Conservation (phyloP, 2,329 filamentous ascomycete species). For the Hyphodiscus sp. region DNA sequence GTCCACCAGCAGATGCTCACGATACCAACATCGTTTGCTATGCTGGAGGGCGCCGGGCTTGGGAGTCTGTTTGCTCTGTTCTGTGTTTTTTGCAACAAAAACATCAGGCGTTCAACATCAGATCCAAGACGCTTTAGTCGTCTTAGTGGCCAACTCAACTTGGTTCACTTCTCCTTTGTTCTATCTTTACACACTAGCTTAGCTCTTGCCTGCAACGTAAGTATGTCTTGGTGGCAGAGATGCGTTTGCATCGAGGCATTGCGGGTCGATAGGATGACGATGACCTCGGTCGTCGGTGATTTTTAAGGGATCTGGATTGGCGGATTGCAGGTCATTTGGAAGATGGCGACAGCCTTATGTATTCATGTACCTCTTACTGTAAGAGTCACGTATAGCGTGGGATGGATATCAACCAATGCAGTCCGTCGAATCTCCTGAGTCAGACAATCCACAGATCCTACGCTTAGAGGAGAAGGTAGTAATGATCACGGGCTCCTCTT, state of each 20-base stretch:
- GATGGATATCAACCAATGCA: background rate
- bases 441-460: background rate
- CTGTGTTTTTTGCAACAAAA: conserved; percentile 80
- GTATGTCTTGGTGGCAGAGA: background rate
- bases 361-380: conserved; percentile 5
- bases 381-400: background rate
- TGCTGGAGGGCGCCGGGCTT: conserved; percentile 42
- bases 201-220: conserved; percentile 13
- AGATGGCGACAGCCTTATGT: conserved; percentile 11
- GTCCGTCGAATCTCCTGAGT: background rate
- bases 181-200: conserved; percentile 10
- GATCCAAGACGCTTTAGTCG: conserved; percentile 59
- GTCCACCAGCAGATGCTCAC: conserved; percentile 37
- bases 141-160: conserved; percentile 62
- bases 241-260: background rate
- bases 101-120: conserved; percentile 70
- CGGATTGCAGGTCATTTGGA: conserved; percentile 4
- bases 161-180: conserved; percentile 41
- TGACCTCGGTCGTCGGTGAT: background rate
- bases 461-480: background rate
- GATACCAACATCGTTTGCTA: conserved; percentile 67
- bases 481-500: background rate
- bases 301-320: background rate
- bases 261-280: background rate
- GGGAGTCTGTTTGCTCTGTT: conserved; percentile 64